phyloP scores from a whole-genome alignment of 768 basidiomycete genomes.

The Lepiota brunneoincarnata region DNA sequence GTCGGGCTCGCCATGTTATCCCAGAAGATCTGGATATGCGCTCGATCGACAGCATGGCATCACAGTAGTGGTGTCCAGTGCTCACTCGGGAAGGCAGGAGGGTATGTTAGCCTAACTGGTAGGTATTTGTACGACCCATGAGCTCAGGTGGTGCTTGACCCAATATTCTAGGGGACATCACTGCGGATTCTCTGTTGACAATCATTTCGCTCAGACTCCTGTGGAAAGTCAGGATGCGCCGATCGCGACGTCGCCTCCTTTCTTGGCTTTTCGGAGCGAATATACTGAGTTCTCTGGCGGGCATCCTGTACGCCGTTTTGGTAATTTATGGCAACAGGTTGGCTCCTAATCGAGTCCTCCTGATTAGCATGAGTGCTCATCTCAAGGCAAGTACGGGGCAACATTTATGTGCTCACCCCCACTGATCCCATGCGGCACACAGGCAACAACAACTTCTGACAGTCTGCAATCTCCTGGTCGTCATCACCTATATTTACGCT shows the following conservation, averaged over 20 bases:
- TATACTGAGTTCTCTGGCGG: slow-evolving; percentile 3
- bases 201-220: slow-evolving; percentile 1
- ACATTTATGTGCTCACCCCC: neutral
- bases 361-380: neutral
- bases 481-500: slow-evolving; percentile 6
- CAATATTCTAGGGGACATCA: neutral
- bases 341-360: neutral
- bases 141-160: neutral
- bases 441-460: slow-evolving; percentile 1
- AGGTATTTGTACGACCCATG: neutral
- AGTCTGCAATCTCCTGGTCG: slow-evolving; percentile 7
- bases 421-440: neutral
- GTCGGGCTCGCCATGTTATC: neutral
- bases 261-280: slow-evolving; percentile 5
- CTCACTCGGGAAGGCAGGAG: neutral
- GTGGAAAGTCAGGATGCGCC: slow-evolving; percentile 7
- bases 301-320: neutral
- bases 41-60: neutral
- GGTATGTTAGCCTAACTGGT: slow-evolving; percentile 4
- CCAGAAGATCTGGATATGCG: slow-evolving; percentile 4
- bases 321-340: neutral
- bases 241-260: neutral
- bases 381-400: neutral
- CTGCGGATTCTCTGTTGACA: neutral
- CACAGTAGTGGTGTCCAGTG: neutral